These are phyloP conservation scores for Ricinus communis DNA, from an alignment of 345 rosid genomes.

Conservation along the genomic window DNA sequence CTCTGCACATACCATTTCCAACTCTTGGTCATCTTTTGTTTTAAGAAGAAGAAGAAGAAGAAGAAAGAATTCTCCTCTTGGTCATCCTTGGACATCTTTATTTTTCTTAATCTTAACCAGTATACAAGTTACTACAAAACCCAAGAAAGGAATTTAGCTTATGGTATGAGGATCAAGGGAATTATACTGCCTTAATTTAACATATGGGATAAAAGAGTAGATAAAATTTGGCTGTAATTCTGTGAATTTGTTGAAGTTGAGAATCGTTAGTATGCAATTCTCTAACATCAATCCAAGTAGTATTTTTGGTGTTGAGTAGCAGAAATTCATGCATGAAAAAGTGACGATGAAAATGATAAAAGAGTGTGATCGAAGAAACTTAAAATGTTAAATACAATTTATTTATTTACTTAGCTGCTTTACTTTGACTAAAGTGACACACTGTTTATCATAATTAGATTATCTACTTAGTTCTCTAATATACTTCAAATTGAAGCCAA, in stretches of 20 bases:
- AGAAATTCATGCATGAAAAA: conserved; percentile 18
- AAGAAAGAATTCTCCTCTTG: neutral
- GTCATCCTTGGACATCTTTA: too few relatives aligned
- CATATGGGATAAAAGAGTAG: too few relatives aligned
- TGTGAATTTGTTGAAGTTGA: neutral
- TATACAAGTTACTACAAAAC: neutral
- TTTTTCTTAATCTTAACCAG: neutral
- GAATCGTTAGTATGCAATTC: too few relatives aligned
- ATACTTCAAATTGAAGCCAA: conserved; percentile 23
- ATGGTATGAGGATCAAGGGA: neutral
- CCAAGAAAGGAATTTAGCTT: neutral
- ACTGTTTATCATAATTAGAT: conserved; percentile 11
- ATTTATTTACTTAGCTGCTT: conserved; percentile 12
- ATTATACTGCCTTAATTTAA: too few relatives aligned
- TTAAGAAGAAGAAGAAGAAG: too few relatives aligned
- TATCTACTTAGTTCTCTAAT: neutral
- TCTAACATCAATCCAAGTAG: neutral
- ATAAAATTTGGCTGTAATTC: neutral
- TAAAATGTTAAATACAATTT: conserved; percentile 25
- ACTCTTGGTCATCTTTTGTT: too few relatives aligned
- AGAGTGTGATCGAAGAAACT: conserved; percentile 46
- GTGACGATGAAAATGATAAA: conserved; percentile 18
- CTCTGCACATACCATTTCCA: too few relatives aligned
- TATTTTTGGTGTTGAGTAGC: neutral
- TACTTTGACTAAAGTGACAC: conserved; percentile 18